Evolutionary conservation across 345 rosid species (phyloP), one percentile per base, ranked within the genome.

Genomic region (Eucalyptus melliodora): DNA sequence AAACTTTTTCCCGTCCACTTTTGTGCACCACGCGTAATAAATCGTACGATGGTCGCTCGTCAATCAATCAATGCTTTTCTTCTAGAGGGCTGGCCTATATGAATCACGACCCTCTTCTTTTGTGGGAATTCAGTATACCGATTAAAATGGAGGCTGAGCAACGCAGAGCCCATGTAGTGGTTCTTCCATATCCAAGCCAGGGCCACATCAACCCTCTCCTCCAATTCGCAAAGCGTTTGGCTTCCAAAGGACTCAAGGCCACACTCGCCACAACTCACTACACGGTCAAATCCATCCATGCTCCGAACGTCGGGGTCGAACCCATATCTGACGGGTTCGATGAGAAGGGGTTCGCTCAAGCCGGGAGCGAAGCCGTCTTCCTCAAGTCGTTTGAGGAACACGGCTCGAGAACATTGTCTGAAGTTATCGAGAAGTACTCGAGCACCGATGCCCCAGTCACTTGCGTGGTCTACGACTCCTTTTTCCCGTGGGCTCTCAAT

Each of bases 141-240:
- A 59, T 42, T 23, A 55, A 88, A 88, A 95, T 93, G 93, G 91
- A 92, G 42, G 90, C 81, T 50, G 87, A 19, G 50, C 85, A 83
- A 27, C 12, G 4, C 51, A 92, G 90, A 88, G 89, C 90, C 62
- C 98, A 95, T 50, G 95, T 94, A 2, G 62, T 95, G 9, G 89
- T 95, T 6, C 34, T 96, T 77, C 97, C 97, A 30, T 96, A 93
- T 86, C 97, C 97, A 60, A 91, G 95, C 92, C 97, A 95, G 91
- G 98, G 98, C 88, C 97, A 95, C 93, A 93, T 95, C 9, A 95
- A 96, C 93, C 97, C 97, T 11, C 93, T 94, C 90, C 93, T 95
- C 90, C 96, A 95, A 50, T 95, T 95, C 72, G 96, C 95, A 4
- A 95, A 95, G 90, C 95, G 96, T 49, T 87, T 96, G 8, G 95